These are phyloP conservation scores for Irpex rosettiformis DNA, from an alignment of 1,284 basidiomycete genomes.

Conservation along the genomic window DNA sequence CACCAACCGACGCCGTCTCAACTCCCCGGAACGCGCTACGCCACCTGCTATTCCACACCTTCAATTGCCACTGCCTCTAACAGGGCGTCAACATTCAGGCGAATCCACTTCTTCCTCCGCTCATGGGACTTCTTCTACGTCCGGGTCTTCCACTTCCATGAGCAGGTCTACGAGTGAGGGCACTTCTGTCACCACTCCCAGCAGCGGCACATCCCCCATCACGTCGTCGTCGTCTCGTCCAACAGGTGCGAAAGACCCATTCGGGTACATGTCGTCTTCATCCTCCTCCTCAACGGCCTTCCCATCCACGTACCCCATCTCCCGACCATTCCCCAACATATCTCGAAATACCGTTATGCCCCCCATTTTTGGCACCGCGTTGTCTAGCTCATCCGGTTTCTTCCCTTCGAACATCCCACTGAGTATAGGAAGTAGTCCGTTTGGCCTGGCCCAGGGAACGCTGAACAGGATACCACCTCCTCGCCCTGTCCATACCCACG, in stretches of 20 bases:
- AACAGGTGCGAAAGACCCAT: constrained; percentile 18
- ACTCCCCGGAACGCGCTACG: constrained; percentile 21
- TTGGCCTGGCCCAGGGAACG: neutral
- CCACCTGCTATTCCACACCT: constrained; percentile 13
- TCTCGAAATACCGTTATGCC: neutral
- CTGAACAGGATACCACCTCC: constrained; percentile 20
- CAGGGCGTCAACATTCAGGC: constrained; percentile 17
- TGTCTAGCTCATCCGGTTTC: neutral
- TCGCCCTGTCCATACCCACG: constrained; percentile 60
- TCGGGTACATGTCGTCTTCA: constrained; percentile 21
- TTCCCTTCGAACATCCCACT: constrained; percentile 3
- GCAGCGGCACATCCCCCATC: neutral
- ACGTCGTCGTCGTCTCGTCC: neutral
- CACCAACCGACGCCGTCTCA: constrained; percentile 41
- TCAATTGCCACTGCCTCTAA: constrained; percentile 7
- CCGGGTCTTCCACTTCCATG: neutral
- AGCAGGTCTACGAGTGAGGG: constrained; percentile 5
- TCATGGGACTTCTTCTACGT: constrained; percentile 5
- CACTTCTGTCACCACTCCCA: constrained; percentile 12
- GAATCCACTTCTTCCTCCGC: constrained; percentile 14
- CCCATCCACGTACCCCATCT: constrained; percentile 1
- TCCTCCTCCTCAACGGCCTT: constrained; percentile 1
- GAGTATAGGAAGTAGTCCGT: neutral
- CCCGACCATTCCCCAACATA: neutral
- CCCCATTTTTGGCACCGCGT: neutral